Conservation (phyloP, 2,329 filamentous ascomycete species). For the Penicillium expansum region DNA sequence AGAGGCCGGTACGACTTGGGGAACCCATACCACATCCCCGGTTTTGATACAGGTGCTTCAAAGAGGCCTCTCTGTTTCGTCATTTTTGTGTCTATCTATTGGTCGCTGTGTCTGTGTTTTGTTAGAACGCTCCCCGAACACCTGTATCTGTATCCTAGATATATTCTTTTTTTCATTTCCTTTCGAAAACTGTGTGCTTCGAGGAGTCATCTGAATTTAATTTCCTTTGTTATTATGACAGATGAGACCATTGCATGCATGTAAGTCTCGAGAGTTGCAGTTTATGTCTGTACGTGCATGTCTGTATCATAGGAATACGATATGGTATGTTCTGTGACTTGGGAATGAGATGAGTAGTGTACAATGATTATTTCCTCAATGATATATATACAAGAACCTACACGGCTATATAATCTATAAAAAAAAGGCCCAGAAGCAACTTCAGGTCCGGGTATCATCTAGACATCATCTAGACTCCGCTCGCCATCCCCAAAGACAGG, state of each 20-base stretch:
- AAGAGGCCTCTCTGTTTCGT: slow-evolving; percentile 25
- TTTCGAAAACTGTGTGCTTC: slow-evolving; percentile 39
- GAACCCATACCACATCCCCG: slow-evolving; percentile 25
- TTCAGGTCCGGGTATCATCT: slow-evolving; percentile 17
- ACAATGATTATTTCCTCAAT: background rate
- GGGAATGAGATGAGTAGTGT: background rate
- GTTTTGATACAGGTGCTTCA: slow-evolving; percentile 22
- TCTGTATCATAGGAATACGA: background rate
- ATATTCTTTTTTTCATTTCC: slow-evolving; percentile 36
- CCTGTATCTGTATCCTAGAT: slow-evolving; percentile 47
- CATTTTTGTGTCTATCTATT: slow-evolving; percentile 29
- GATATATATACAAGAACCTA: background rate
- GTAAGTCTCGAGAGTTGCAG: background rate
- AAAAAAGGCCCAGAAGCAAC: background rate
- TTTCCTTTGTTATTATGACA: slow-evolving; percentile 37
- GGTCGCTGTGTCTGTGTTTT: slow-evolving; percentile 35
- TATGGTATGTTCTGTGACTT: background rate
- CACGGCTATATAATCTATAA: background rate
- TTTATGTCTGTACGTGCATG: background rate
- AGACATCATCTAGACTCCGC: slow-evolving; percentile 52
- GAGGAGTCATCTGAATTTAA: slow-evolving; percentile 38
- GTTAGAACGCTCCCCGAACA: slow-evolving; percentile 40
- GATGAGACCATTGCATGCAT: background rate
- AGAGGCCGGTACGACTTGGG: slow-evolving; percentile 27
- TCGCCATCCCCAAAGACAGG: slow-evolving; percentile 83